These are phyloP conservation scores for Colletotrichum tofieldiae DNA, from an alignment of 2,329 filamentous ascomycete genomes.

Conservation along the genomic window DNA sequence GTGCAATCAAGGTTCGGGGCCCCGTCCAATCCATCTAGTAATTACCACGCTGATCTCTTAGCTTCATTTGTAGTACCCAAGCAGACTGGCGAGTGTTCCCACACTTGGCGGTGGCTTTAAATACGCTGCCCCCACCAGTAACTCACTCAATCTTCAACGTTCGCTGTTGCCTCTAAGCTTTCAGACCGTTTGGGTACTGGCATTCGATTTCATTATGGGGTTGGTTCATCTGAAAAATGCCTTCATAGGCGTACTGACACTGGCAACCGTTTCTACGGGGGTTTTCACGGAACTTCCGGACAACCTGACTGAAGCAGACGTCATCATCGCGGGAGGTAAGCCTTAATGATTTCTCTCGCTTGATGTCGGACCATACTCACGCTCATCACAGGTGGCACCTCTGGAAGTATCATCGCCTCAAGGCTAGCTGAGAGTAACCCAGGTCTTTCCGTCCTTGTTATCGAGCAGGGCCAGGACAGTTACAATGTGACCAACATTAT, in stretches of 20 bases:
- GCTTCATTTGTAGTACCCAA: too few relatives aligned
- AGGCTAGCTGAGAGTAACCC: constrained; percentile 48
- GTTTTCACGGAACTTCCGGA: constrained; percentile 46
- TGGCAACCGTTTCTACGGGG: constrained; percentile 42
- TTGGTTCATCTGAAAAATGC: not conserved
- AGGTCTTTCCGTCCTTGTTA: constrained; percentile 48
- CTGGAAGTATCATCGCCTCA: constrained; percentile 48
- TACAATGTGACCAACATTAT: constrained; percentile 47
- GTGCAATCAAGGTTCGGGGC: not conserved
- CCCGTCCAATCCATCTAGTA: not conserved
- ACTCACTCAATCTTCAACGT: too few relatives aligned
- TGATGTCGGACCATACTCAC: not conserved
- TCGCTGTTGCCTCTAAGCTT: not conserved
- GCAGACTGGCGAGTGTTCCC: too few relatives aligned
- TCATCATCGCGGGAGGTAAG: constrained; percentile 66
- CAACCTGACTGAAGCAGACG: constrained; percentile 61
- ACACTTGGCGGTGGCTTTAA: not conserved
- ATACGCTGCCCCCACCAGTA: not conserved
- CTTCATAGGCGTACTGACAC: not conserved
- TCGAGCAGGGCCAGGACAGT: constrained; percentile 50
- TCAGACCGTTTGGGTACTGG: too few relatives aligned
- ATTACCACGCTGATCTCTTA: not conserved
- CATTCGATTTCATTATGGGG: not conserved
- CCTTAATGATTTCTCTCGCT: not conserved
- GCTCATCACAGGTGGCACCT: constrained; percentile 47